These are phyloP conservation scores for Sclerotinia minor DNA, from an alignment of 2,329 filamentous ascomycete species.

Conservation along the genomic window DNA sequence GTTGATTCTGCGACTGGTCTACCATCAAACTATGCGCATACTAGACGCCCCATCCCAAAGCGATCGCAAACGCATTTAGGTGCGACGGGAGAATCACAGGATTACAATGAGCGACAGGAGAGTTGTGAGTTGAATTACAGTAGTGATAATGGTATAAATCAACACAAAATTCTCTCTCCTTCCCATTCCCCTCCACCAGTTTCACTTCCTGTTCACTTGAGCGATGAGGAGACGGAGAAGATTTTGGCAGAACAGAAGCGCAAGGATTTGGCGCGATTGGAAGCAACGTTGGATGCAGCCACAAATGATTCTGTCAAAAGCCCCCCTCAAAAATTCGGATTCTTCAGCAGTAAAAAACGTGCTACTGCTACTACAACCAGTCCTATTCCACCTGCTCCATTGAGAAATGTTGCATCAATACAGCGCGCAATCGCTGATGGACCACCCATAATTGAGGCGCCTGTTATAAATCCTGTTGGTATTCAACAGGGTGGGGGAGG, in stretches of 20 bases:
- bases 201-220: conserved; percentile 24
- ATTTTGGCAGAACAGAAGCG: conserved; percentile 40
- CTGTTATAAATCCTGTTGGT: conserved; percentile 21
- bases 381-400: conserved; percentile 7
- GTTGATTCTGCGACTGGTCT: background rate
- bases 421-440: conserved; percentile 24
- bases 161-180: conserved; percentile 16
- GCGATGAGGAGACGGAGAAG: conserved; percentile 34
- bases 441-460: conserved; percentile 27
- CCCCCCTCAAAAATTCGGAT: conserved; percentile 34
- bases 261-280: conserved; percentile 41
- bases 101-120: conserved; percentile 28
- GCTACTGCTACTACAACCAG: conserved; percentile 29
- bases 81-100: conserved; percentile 29
- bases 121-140: conserved; percentile 25
- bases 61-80: conserved; percentile 22
- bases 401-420: conserved; percentile 10
- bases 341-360: conserved; percentile 39
- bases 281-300: conserved; percentile 40
- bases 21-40: conserved; percentile 22
- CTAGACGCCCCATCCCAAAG: conserved; percentile 22
- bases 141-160: conserved; percentile 27
- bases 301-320: conserved; percentile 26
- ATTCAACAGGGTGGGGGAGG: conserved; percentile 39
- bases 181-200: conserved; percentile 15